Evolutionary conservation across 345 rosid species (phyloP).

Genomic region (Cochlearia excelsa): DNA sequence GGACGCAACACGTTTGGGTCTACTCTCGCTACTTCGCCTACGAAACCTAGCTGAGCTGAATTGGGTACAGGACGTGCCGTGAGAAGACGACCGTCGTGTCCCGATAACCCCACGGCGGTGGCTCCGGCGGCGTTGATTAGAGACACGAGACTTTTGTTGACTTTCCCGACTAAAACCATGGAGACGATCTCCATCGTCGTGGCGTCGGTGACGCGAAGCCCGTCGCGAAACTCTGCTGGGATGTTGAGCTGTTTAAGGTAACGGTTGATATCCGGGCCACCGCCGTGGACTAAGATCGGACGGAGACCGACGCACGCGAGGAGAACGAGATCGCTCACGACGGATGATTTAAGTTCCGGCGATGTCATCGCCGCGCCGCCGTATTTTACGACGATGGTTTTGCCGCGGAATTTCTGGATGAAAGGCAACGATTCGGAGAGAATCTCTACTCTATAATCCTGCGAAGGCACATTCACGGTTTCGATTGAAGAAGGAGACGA

Average conservation of each 20-base stretch:
- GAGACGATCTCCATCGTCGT: conserved; percentile 93
- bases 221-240: conserved; percentile 64
- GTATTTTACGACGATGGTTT: conserved; percentile 85
- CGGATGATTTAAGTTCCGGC: conserved; percentile 64
- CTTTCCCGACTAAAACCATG: conserved; percentile 88
- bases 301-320: conserved; percentile 87
- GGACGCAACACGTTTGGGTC: conserved; percentile 61
- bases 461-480: conserved; percentile 9
- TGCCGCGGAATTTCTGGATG: conserved; percentile 86
- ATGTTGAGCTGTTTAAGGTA: conserved; percentile 67
- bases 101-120: conserved; percentile 80
- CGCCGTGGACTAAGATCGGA: conserved; percentile 88
- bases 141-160: conserved; percentile 76
- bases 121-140: conserved; percentile 80
- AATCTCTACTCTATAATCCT: conserved; percentile 61
- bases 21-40: conserved; percentile 76
- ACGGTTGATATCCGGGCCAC: conserved; percentile 84
- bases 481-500: conserved; percentile 26
- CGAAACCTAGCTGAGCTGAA: conserved; percentile 69
- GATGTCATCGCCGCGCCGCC: conserved; percentile 97
- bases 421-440: conserved; percentile 90
- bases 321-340: conserved; percentile 73
- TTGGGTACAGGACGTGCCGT: conserved; percentile 73
- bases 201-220: conserved; percentile 86
- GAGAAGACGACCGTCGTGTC: conserved; percentile 85